A percentile compares a stretch with the other conserved stretches of the same genome.
Conservation (phyloP, 2,329 filamentous ascomycete species). For the Colletotrichum kahawae region DNA sequence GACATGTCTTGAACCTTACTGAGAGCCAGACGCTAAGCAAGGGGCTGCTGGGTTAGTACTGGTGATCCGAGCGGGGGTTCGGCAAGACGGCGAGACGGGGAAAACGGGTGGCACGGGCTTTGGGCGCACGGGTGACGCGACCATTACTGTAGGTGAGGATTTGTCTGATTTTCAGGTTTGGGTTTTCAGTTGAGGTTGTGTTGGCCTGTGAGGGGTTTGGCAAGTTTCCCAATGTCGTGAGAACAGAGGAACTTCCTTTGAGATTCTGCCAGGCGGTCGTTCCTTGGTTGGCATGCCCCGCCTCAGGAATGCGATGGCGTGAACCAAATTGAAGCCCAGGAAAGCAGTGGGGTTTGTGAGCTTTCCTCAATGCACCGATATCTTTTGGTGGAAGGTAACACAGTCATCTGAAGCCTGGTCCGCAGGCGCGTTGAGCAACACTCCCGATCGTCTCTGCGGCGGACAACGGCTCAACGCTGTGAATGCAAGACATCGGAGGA, state of each 20-base stretch:
- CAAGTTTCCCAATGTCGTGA: neutral
- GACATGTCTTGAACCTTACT: neutral
- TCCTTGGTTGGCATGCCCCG: too few relatives aligned
- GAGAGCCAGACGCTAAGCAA: neutral
- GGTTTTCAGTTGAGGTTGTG: neutral
- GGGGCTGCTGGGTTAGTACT: neutral
- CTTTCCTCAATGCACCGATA: too few relatives aligned
- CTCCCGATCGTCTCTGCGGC: too few relatives aligned
- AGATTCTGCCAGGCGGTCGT: rapidly evolving
- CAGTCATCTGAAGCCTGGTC: too few relatives aligned
- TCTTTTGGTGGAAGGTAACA: rapidly evolving
- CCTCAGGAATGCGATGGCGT: too few relatives aligned
- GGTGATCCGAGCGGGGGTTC: neutral
- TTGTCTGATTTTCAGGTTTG: neutral
- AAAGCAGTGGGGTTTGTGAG: too few relatives aligned
- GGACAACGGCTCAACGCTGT: neutral
- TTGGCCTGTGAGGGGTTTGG: neutral
- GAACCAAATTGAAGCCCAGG: too few relatives aligned
- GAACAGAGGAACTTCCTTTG: rapidly evolving
- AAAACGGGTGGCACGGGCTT: neutral
- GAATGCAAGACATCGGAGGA: neutral
- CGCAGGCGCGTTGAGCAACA: neutral
- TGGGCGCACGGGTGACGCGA: slow-evolving; percentile 25
- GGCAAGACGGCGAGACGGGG: neutral
- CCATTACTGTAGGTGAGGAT: neutral